Evolutionary conservation across 176 grass and related monocot genomes (phyloP), one percentile per base, ranked within the genome.

Genomic region (Triticum dicoccoides): DNA sequence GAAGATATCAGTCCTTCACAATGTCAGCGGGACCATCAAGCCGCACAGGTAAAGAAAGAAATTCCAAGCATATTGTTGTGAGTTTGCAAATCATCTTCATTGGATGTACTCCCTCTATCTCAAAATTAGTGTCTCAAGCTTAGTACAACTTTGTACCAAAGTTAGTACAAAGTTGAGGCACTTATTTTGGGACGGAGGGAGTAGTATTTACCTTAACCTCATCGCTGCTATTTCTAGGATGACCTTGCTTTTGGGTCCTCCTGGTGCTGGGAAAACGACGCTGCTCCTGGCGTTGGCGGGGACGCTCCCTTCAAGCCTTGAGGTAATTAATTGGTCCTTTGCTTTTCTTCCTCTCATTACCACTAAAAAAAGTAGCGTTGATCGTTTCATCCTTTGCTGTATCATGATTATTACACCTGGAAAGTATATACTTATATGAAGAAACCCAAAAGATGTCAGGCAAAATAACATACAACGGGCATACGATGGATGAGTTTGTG

Each of bases 381-480:
- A 58, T 58, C 4, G 54, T 8, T 58, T 58, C 17, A 21, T 0
- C 2, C 17, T 56, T 58, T 15, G 0, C 37, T 76, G 39, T 34
- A 44, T 42, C 15, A 23, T 65, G 41, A 64, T 23, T 76, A 20
- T 4, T 45, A 0, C 65, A 85, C 4, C 6, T 81, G 44, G 17
- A 1, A 29, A 76, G 4, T 59, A 59, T 59, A 59, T 82, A 76
- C 82, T 81, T 12, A 86, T 69, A 41, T 44, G 9, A 87, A 62
- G 23, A 65, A 25, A 25, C 11, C 77, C 9, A 63, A 82, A 73
- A 94, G 49, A 87, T 91, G 18, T 84, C 89, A 0, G 95, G 95
- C 35, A 86, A 88, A 72, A 89, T 97, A 2, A 93, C 92, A 30
- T 97, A 97, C 89, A 97, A 97, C 5, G 95, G 95, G 21, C 92